These are phyloP conservation scores for Clonostachys chloroleuca DNA, from an alignment of 2,329 filamentous ascomycete species.

Conservation along the genomic window DNA sequence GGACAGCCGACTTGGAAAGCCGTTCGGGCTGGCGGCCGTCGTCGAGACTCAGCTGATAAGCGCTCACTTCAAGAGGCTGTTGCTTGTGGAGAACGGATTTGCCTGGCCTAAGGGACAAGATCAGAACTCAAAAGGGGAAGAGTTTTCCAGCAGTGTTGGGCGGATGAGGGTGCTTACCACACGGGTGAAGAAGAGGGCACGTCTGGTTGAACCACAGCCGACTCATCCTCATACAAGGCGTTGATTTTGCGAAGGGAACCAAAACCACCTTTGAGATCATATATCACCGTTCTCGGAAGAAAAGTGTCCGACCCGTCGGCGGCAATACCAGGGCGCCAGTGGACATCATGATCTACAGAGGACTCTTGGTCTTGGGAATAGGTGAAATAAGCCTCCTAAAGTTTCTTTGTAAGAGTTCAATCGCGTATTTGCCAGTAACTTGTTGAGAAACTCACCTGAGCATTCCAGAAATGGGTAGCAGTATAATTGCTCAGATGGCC, in stretches of 20 bases:
- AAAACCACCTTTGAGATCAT: conserved; percentile 92
- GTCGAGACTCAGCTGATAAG: conserved; percentile 79
- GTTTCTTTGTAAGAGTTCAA: background rate
- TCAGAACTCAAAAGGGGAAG: too few relatives aligned
- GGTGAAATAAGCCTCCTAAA: conserved; percentile 93
- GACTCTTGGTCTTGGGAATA: conserved; percentile 52
- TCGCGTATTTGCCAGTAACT: background rate
- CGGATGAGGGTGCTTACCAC: too few relatives aligned
- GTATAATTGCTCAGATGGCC: conserved; percentile 91
- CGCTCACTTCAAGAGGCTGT: conserved; percentile 60
- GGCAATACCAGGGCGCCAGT: conserved; percentile 81
- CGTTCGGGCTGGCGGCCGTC: conserved; percentile 61
- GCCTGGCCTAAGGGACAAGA: conserved; percentile 49
- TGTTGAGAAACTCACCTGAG: conserved; percentile 54
- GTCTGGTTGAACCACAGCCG: too few relatives aligned
- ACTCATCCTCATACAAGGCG: conserved; percentile 65
- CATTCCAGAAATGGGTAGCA: conserved; percentile 96
- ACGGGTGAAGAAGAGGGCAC: too few relatives aligned
- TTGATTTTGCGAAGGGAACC: conserved; percentile 85
- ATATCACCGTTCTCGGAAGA: conserved; percentile 86
- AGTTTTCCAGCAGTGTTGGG: too few relatives aligned
- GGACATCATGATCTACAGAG: conserved; percentile 54
- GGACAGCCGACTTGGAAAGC: conserved; percentile 67
- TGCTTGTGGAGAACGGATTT: conserved; percentile 65
- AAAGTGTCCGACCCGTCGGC: conserved; percentile 86